These are phyloP conservation scores for Flaveria robusta DNA, from an alignment of 129 eudicot species.

Conservation along the genomic window DNA sequence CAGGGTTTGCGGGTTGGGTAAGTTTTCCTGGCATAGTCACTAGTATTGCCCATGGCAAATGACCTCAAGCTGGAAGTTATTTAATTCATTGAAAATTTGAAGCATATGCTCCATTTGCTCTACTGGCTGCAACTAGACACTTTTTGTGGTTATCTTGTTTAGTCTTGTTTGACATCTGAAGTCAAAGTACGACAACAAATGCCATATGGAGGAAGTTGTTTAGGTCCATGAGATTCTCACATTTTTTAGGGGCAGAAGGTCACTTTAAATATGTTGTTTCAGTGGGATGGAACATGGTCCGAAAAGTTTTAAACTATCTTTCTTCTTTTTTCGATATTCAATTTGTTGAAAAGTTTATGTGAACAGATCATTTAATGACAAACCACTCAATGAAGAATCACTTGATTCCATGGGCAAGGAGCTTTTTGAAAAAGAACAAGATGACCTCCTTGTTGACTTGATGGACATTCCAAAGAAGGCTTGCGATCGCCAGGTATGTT, in stretches of 20 bases:
- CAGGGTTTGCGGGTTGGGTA: neutral
- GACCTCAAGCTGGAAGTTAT: too few relatives aligned
- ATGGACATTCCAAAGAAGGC: conserved; percentile 97
- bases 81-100: neutral
- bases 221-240: neutral
- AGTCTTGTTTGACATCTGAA: conserved; percentile 5
- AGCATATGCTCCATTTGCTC: neutral
- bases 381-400: conserved; percentile 62
- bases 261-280: conserved; percentile 1
- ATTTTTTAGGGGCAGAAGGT: neutral
- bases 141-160: too few relatives aligned
- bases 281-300: neutral
- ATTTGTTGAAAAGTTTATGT: neutral
- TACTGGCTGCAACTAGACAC: too few relatives aligned
- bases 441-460: conserved; percentile 83
- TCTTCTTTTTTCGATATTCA: neutral
- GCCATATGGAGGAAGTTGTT: neutral
- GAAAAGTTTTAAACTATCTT: neutral
- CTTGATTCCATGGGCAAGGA: conserved; percentile 85
- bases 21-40: neutral
- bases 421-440: conserved; percentile 92
- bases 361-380: conserved; percentile 86
- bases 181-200: neutral
- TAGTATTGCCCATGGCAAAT: too few relatives aligned
- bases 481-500: conserved; percentile 63